phyloP scores from a whole-genome alignment of 2,329 filamentous ascomycete genomes.

The Fusarium chlamydosporum region DNA sequence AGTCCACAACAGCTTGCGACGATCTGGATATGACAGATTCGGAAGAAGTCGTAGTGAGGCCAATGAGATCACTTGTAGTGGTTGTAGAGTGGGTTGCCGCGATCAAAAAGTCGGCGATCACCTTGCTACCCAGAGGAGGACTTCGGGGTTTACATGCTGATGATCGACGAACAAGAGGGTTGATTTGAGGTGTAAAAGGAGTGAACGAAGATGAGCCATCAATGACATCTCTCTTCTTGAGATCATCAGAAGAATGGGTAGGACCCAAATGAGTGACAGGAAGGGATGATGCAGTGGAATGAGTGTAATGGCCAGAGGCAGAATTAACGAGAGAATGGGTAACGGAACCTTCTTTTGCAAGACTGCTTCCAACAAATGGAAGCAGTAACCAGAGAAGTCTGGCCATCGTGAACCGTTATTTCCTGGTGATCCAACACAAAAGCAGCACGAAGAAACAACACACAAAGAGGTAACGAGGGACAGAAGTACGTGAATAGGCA shows the following conservation, averaged over 20 bases:
- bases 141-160: conserved; percentile 19
- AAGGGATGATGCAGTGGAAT: conserved; percentile 28
- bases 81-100: background rate
- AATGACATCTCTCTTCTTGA: background rate
- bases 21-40: background rate
- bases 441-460: conserved; percentile 9
- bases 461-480: background rate
- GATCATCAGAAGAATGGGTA: background rate
- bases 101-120: background rate
- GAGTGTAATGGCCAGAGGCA: conserved; percentile 36
- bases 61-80: background rate
- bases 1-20: background rate
- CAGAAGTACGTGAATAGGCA: background rate
- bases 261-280: conserved; percentile 27
- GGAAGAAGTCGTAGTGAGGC: background rate
- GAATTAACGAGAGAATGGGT: conserved; percentile 36
- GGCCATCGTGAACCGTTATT: conserved; percentile 33
- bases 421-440: conserved; percentile 27
- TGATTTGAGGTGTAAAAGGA: background rate
- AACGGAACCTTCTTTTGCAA: conserved; percentile 45
- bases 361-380: conserved; percentile 29
- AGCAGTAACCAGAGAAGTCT: conserved; percentile 38
- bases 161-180: conserved; percentile 11
- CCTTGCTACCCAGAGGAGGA: background rate
- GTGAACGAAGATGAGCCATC: background rate